These are phyloP conservation scores for Phytophthora citricola DNA, from an alignment of 352 stramenopile genomes.

Conservation along the genomic window DNA sequence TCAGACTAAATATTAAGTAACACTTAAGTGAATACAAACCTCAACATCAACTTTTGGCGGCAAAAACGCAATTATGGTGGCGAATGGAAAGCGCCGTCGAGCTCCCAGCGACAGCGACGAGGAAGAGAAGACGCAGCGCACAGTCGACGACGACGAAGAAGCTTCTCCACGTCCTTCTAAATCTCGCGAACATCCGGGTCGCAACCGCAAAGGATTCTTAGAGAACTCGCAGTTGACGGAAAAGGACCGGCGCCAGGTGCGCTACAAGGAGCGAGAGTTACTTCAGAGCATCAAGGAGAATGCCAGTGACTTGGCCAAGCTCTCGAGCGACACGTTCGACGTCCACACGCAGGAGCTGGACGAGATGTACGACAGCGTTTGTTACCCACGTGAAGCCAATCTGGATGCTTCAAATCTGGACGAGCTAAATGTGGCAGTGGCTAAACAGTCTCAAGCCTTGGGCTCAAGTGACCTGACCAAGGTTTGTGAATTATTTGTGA, in stretches of 20 bases:
- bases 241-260: conserved; percentile 73
- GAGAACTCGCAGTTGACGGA: conserved; percentile 74
- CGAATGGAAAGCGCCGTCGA: conserved; percentile 22
- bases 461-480: conserved; percentile 81
- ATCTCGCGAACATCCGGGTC: conserved; percentile 16
- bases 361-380: conserved; percentile 80
- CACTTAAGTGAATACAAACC: neutral
- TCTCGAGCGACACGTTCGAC: conserved; percentile 67
- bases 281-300: conserved; percentile 79
- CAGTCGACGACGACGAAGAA: conserved; percentile 6
- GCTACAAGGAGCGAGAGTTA: conserved; percentile 80
- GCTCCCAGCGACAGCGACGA: conserved; percentile 27
- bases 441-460: conserved; percentile 77
- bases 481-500: conserved; percentile 15
- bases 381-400: conserved; percentile 84
- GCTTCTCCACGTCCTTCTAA: neutral
- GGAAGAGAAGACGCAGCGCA: conserved; percentile 22
- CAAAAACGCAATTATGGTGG: conserved; percentile 20
- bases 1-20: too few relatives aligned
- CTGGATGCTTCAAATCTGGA: conserved; percentile 84
- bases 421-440: conserved; percentile 78
- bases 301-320: conserved; percentile 66
- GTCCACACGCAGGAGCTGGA: conserved; percentile 70
- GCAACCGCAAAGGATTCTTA: conserved; percentile 54
- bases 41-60: conserved; percentile 6